Evolutionary conservation across 768 basidiomycete genomes (phyloP), one percentile per base, ranked within the genome.

Genomic region (Russula virescens): DNA sequence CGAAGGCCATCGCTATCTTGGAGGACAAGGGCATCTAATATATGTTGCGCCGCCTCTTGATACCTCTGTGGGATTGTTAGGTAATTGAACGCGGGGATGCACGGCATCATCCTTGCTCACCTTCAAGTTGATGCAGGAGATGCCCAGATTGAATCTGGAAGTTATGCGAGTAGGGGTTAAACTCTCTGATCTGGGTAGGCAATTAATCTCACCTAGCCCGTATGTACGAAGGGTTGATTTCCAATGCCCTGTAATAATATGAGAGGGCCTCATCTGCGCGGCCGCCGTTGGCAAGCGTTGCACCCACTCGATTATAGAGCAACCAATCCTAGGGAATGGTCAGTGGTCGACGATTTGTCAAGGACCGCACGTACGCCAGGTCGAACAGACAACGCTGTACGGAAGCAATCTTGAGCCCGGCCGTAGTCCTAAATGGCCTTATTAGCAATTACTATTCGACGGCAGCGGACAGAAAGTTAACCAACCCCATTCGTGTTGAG

Each of bases 371-470:
- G 59, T 71, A 97, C 95, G 58, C 94, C 87, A 2, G 94, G 96
- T 61, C 93, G 80, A 55, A 94, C 86, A 4, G 86, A 86, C 63
- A 98, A 75, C 1, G 97, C 97, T 0, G 95, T 81, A 52, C 80
- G 79, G 76, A 99, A 98, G 77, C 97, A 99, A 72, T 99, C 97
- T 63, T 88, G 86, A 0, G 96, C 94, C 72, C 94, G 95, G 23
- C 77, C 80, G 69, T 92, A 98, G 49, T 98, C 95, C 91, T 94
- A 63, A 11, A 57, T 56, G 18, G 43, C 31, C 9, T 3, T 5
- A 35, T 63, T 26, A 53, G 43, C 42, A 10, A 28, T 16, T 13
- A n/a, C 2, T 14, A 11, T 38, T 48, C 11, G 21, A 19, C 9
- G 28, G 42, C 47, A 25, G 40, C 43, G 16, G 18, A 53, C 4